These are phyloP conservation scores for Phytophthora sojae DNA, from an alignment of 352 stramenopile species.

Conservation along the genomic window DNA sequence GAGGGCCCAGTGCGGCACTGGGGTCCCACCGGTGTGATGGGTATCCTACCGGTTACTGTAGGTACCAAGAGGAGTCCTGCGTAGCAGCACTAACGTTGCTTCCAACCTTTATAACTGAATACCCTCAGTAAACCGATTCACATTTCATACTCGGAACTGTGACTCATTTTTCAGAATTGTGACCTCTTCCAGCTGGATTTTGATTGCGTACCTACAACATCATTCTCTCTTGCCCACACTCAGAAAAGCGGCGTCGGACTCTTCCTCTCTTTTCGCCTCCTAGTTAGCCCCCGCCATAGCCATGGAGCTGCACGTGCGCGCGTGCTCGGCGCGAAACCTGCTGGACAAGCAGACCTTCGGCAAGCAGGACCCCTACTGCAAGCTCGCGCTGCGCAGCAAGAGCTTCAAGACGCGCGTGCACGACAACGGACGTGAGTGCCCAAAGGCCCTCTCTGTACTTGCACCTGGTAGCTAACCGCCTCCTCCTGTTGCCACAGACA, in stretches of 20 bases:
- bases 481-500: constrained; percentile 42
- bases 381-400: constrained; percentile 65
- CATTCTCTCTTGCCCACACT: background rate
- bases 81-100: no score
- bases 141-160: background rate
- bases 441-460: background rate
- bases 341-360: constrained; percentile 88
- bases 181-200: background rate
- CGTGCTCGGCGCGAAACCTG: constrained; percentile 81
- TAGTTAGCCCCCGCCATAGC: constrained; percentile 2
- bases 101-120: no score
- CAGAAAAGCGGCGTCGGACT: background rate
- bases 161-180: background rate
- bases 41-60: no score
- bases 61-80: no score
- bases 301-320: constrained; percentile 84
- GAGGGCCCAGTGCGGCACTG: no score
- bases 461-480: background rate
- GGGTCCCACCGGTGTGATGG: no score
- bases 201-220: background rate
- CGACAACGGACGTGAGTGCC: constrained; percentile 78
- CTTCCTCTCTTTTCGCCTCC: background rate
- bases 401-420: constrained; percentile 83
- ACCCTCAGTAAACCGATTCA: no score
- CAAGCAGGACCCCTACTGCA: constrained; percentile 87